Conservation (phyloP, 2,329 filamentous ascomycete species). For the Aspergillus vadensis region DNA sequence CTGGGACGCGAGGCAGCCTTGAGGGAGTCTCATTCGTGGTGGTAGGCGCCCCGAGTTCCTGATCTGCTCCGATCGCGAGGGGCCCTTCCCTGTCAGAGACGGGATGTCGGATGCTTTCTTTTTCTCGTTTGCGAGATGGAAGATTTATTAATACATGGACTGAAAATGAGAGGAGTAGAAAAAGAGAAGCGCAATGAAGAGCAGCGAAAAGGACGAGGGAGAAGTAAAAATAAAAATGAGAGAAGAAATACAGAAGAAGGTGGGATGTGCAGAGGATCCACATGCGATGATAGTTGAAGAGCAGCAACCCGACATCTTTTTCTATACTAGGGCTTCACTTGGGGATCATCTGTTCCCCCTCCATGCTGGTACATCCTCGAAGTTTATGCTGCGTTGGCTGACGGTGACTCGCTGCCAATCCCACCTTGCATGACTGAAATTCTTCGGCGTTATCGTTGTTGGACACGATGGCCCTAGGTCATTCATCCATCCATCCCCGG, state of each 20-base stretch:
- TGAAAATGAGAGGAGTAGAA: not conserved
- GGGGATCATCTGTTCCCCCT: not conserved
- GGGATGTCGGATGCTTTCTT: not conserved
- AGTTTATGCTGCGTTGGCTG: slow-evolving; percentile 27
- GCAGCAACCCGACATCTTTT: too few relatives aligned
- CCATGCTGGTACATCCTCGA: not conserved
- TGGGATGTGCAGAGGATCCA: not conserved
- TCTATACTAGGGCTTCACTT: too few relatives aligned
- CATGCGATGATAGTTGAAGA: too few relatives aligned
- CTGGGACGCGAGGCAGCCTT: slow-evolving; percentile 8
- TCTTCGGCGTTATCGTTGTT: not conserved
- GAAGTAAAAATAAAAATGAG: not conserved
- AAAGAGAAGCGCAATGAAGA: not conserved
- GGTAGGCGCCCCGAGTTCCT: slow-evolving; percentile 27
- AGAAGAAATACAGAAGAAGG: not conserved
- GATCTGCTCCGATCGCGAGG: slow-evolving; percentile 22
- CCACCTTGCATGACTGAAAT: slow-evolving; percentile 17
- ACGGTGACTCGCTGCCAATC: slow-evolving; percentile 25
- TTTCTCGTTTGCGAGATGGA: not conserved
- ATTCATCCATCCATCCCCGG: not conserved
- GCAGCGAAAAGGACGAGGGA: not conserved
- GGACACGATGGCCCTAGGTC: not conserved
- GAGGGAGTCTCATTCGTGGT: slow-evolving; percentile 20
- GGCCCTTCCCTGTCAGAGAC: slow-evolving; percentile 1
- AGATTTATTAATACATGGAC: not conserved